These are phyloP conservation scores for Xylaria sp. DNA, from an alignment of 2,329 filamentous ascomycete genomes.

Conservation along the genomic window DNA sequence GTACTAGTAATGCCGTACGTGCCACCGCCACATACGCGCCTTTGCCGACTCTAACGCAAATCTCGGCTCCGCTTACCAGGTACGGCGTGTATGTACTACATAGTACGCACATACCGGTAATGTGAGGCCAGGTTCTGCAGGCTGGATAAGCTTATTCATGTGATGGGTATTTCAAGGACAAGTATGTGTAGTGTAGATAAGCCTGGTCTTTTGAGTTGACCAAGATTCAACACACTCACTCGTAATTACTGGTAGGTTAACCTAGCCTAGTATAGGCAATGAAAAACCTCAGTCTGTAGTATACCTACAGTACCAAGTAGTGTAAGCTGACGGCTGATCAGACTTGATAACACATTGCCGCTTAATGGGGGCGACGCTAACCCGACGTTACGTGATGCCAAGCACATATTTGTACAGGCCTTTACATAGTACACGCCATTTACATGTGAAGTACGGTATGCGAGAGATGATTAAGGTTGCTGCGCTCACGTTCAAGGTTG, in stretches of 20 bases:
- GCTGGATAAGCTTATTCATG: not conserved
- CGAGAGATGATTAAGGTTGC: conserved; percentile 6
- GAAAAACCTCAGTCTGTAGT: not conserved
- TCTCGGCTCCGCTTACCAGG: conserved; percentile 9
- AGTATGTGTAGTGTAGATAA: not conserved
- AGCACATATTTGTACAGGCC: not conserved
- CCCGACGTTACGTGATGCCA: conserved; percentile 32
- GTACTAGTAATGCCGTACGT: conserved; percentile 33
- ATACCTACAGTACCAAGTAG: not conserved
- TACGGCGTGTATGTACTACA: not conserved
- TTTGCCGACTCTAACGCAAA: conserved; percentile 11
- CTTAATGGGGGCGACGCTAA: conserved; percentile 10
- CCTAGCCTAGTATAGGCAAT: not conserved
- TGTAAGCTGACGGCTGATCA: conserved; percentile 31
- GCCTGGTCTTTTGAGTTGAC: not conserved
- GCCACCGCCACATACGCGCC: conserved; percentile 25
- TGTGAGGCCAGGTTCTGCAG: no score
- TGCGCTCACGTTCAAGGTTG: conserved; percentile 21
- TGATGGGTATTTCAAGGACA: not conserved
- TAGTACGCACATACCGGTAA: no score
- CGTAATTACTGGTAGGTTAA: no score
- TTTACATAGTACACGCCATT: not conserved
- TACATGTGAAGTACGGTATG: conserved; percentile 8
- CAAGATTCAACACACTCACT: not conserved
- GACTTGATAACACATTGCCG: conserved; percentile 30